A percentile compares a stretch with the other conserved stretches of the same genome.
phyloP scores from a whole-genome alignment of 2,329 filamentous ascomycete genomes.

The Epichloe bromicola region DNA sequence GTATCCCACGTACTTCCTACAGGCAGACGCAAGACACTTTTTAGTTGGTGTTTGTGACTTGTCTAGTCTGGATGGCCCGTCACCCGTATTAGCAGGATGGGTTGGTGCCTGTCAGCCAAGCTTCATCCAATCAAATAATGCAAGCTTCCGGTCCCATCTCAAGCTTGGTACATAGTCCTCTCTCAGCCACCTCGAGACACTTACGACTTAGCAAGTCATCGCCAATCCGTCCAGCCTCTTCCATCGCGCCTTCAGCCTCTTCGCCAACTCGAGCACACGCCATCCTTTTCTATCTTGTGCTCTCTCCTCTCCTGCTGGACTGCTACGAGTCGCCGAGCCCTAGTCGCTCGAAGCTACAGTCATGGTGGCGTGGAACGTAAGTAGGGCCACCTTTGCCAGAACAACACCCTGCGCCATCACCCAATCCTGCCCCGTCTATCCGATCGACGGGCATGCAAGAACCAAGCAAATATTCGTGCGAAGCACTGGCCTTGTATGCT shows the following conservation, averaged over 20 bases:
- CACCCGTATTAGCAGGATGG: too few species aligned
- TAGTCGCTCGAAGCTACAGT: conserved; percentile 11
- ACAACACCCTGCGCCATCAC: not conserved
- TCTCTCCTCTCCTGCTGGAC: not conserved
- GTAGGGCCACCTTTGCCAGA: conserved; percentile 6
- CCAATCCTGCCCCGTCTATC: not conserved
- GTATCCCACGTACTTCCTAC: too few species aligned
- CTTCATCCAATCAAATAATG: conserved; percentile 2
- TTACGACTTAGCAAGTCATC: conserved; percentile 1
- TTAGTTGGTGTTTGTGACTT: too few species aligned
- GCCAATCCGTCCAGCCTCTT: not conserved
- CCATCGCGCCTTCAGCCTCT: not conserved
- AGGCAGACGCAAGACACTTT: too few species aligned
- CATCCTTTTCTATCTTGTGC: not conserved
- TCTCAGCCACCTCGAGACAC: not conserved
- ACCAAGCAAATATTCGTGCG: not conserved
- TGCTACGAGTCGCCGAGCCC: not conserved
- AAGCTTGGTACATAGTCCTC: not conserved
- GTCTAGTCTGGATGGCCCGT: too few species aligned
- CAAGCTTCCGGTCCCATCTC: not conserved
- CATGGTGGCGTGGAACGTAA: conserved; percentile 30
- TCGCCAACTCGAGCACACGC: not conserved
- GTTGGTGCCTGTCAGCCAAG: not conserved
- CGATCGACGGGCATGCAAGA: not conserved
- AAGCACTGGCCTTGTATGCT: not conserved